These are phyloP conservation scores for Pholiota conissans DNA, from an alignment of 768 basidiomycete species.

Conservation along the genomic window DNA sequence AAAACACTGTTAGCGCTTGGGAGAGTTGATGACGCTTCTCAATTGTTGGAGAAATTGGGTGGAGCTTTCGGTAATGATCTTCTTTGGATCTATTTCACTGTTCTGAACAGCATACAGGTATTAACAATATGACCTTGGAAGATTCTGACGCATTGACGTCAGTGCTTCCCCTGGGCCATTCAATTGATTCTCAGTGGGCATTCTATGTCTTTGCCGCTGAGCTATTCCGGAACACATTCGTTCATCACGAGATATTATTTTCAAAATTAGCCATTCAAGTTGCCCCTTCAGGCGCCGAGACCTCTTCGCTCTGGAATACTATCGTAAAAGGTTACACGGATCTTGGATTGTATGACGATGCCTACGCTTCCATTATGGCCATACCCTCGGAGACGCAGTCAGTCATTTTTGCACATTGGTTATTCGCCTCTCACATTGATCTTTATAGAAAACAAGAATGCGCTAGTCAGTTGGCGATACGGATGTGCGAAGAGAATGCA, in stretches of 20 bases:
- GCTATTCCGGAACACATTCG: conserved; percentile 65
- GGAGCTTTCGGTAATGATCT: conserved; percentile 68
- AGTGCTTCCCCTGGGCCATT: conserved; percentile 58
- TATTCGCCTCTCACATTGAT: conserved; percentile 8
- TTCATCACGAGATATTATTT: conserved; percentile 70
- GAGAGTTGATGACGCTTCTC: conserved; percentile 71
- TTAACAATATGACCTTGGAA: conserved; percentile 50
- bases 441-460: conserved; percentile 74
- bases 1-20: conserved; percentile 66
- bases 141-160: conserved; percentile 62
- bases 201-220: conserved; percentile 79
- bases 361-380: conserved; percentile 76
- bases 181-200: conserved; percentile 60
- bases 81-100: conserved; percentile 10
- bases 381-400: conserved; percentile 79
- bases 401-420: conserved; percentile 31
- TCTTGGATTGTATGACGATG: conserved; percentile 79
- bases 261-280: conserved; percentile 79
- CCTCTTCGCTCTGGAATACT: conserved; percentile 74
- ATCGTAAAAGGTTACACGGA: conserved; percentile 77
- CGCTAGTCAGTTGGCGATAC: conserved; percentile 78
- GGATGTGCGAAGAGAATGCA: conserved; percentile 90
- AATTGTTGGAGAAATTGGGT: conserved; percentile 70
- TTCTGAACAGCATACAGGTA: conserved; percentile 39
- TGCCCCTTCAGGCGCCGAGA: conserved; percentile 52